Percentiles rank a stretch among this genome's conserved stretches.
Conservation (phyloP, 1,284 basidiomycete species). For the Ceratobasidium sp. region DNA sequence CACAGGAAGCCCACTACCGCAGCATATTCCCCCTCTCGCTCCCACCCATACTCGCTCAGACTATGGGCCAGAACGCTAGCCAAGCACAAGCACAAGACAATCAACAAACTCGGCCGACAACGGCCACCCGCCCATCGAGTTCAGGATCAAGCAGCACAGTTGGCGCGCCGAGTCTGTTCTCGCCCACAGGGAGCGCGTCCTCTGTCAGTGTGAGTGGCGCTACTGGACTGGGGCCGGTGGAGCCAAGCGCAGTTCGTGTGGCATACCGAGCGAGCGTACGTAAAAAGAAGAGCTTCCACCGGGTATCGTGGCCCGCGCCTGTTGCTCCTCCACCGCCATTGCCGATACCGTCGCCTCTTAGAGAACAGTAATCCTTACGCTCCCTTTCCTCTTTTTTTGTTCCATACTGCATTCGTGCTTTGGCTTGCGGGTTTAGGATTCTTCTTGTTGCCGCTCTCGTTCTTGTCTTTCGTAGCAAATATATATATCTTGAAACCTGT, state of each 20-base stretch:
- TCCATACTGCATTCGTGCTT: background rate
- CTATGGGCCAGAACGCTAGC: conserved; percentile 2
- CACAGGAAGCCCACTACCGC: conserved; percentile 56
- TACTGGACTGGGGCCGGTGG: background rate
- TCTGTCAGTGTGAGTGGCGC: conserved; percentile 21
- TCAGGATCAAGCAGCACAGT: conserved; percentile 17
- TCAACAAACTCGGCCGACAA: conserved; percentile 1
- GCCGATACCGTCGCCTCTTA: conserved; percentile 39
- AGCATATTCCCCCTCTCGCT: conserved; percentile 60
- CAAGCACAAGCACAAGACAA: conserved; percentile 40
- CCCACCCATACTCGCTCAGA: conserved; percentile 52
- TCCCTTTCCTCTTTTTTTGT: background rate
- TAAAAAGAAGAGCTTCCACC: conserved; percentile 49
- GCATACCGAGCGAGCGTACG: conserved; percentile 46
- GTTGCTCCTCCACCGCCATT: background rate
- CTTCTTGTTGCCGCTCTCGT: conserved; percentile 1
- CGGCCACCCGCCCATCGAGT: conserved; percentile 31
- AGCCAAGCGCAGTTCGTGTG: conserved; percentile 37
- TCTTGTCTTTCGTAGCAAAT: conserved; percentile 18
- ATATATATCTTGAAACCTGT: conserved; percentile 26
- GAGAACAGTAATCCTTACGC: conserved; percentile 3
- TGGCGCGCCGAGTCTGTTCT: conserved; percentile 28
- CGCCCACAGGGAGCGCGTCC: conserved; percentile 36
- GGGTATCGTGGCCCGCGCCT: conserved; percentile 39
- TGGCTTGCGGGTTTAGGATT: background rate